Evolutionary conservation across 202 grass and related monocot species (phyloP), one percentile per base, ranked within the genome.

Genomic region (Zizania palustris): DNA sequence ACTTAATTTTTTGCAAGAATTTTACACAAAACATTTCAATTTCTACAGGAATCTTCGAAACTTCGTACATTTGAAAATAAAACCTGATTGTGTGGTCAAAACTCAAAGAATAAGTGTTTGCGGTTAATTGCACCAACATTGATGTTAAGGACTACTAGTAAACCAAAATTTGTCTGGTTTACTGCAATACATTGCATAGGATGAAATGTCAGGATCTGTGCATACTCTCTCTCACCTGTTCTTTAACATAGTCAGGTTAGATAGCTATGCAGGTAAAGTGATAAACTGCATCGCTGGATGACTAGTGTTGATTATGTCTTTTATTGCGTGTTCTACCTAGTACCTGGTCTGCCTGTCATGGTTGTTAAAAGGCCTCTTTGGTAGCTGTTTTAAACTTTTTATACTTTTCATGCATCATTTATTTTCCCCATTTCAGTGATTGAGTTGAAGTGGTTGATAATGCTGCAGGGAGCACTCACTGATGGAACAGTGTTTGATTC

Each of bases 401-500:
- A n/a, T 2, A 53, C 41, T 65, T 72, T 50, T 51, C 50, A 20
- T 61, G 6, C 34, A 68, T 58, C 16, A 1, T 0, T 15, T 65
- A 51, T 16, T 76, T 44, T 81, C 39, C 40, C 16, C 9, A 15
- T 59, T 73, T 62, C 39, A 63, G 3, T 43, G 16, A 41, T 83
- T 86, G 3, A 42, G 22, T 45, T 84, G 50, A 88, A 81, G 76
- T 6, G 35, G 22, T 84, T 75, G 7, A 45, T 70, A 33, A 58
- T 82, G 51, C 21, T 86, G 59, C 77, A 98, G 95, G 95, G 95
- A 3, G 70, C 89, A 76, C 87, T 98, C 58, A 95, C 85, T 73
- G 92, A 98, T 81, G 89, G 95, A 64, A 75, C 86, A 36, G 80
- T 98, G 63, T 98, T 98, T 76, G 95, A 98, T 79, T 90, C 91